Evolutionary conservation across 2,329 filamentous ascomycete species (phyloP).

Genomic region (Coniochaeta hoffmannii): DNA sequence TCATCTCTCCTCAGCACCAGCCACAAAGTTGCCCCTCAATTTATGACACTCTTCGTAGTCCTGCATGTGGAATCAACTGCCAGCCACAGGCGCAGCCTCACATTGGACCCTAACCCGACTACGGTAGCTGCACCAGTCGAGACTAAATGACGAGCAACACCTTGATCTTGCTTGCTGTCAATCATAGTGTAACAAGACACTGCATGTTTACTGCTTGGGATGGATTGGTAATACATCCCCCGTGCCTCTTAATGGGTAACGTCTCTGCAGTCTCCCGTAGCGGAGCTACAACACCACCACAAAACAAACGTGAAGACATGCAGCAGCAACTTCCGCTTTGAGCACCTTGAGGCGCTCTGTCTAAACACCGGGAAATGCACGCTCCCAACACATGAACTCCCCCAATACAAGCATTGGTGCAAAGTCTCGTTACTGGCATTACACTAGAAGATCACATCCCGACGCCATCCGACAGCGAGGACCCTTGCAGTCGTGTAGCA

Average conservation of each 20-base stretch:
- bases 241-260: neutral
- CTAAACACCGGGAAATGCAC: neutral
- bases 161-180: neutral
- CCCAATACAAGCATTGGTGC: no score
- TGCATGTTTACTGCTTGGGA: neutral
- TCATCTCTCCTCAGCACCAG: neutral
- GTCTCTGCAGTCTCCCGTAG: neutral
- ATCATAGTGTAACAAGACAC: neutral
- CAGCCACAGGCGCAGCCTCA: neutral
- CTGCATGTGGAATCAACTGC: neutral
- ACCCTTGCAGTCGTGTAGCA: constrained; percentile 27
- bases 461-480: constrained; percentile 27
- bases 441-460: constrained; percentile 17
- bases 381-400: no score
- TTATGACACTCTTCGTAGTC: no score
- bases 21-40: neutral
- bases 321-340: neutral
- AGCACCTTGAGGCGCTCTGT: neutral
- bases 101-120: neutral
- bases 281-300: neutral
- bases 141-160: neutral
- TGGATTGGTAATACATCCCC: neutral
- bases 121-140: neutral
- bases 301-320: neutral
- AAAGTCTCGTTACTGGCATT: neutral